Evolutionary conservation across 2,329 filamentous ascomycete species (phyloP), one percentile per base, ranked within the genome.

Genomic region (Fragosphaeria purpurea): DNA sequence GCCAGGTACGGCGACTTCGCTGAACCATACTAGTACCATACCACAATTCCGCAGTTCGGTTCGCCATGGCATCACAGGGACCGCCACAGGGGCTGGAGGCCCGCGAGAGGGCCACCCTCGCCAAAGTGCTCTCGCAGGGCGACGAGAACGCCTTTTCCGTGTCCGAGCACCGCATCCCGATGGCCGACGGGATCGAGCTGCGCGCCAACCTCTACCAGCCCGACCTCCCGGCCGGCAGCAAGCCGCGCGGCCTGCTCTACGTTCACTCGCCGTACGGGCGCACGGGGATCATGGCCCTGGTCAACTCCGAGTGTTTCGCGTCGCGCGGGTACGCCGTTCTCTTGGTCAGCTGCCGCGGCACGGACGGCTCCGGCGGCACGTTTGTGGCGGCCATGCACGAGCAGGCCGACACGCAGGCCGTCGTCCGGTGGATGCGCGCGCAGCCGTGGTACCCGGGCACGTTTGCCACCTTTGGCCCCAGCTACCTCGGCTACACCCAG

Each of bases 161-260:
- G 30, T 34, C 50, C 33, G 8, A 3, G 4, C 8, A 50, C n/a
- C 52, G 43, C 11, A 56, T 57, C 30, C 55, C 52, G 13, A 42
- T 58, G 12, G 45, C 48, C 1, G 50, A 54, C 38, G 51, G 47
- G 7, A 55, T 57, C 32, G 56, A 61, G 43, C 51, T 63, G n/a
- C 60, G 57, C 33, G 57, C 60, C 6, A 56, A 62, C 39, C 50
- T 62, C 11, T 58, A 59, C 35, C 59, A 55, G 40, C 55, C 57
- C 34, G 51, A 47, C 7, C 55, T 11, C 31, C 34, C 7, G 12
- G n/a, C 46, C 5, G 46, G n/a, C 35, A 34, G 38, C 39, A 46
- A 51, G 40, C 37, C 55, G 0, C 22, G 11, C 22, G 58, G 58
- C n/a, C 55, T 51, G 3, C 40, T 60, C 31, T 47, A 56, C 22